These are phyloP conservation scores for Strobilomyces dryophilus DNA, from an alignment of 768 basidiomycete species.

Conservation along the genomic window DNA sequence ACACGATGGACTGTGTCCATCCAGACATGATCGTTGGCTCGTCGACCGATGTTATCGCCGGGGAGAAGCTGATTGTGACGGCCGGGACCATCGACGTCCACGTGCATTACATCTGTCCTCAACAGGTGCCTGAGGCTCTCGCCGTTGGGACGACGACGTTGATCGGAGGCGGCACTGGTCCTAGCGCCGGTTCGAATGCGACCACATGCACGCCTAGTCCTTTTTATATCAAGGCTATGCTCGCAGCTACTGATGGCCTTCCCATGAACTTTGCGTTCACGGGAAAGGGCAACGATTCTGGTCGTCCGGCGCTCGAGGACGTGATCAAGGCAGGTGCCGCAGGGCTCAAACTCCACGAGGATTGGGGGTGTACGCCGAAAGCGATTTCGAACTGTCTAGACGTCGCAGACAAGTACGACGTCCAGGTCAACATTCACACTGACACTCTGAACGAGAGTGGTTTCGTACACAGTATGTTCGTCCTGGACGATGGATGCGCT, in stretches of 20 bases:
- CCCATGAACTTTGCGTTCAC: conserved; percentile 94
- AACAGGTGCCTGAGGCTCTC: conserved; percentile 83
- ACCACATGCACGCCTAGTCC: conserved; percentile 90
- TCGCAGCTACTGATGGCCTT: conserved; percentile 84
- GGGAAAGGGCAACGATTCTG: conserved; percentile 94
- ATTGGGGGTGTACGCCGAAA: conserved; percentile 92
- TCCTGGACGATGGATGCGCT: background rate
- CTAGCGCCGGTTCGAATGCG: conserved; percentile 82
- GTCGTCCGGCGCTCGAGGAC: conserved; percentile 68
- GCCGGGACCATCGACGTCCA: conserved; percentile 93
- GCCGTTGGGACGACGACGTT: conserved; percentile 86
- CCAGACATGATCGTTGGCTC: conserved; percentile 77
- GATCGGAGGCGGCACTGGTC: conserved; percentile 96
- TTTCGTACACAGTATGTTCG: conserved; percentile 80
- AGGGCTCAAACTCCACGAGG: conserved; percentile 95
- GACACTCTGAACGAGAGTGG: conserved; percentile 98
- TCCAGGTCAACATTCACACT: conserved; percentile 94
- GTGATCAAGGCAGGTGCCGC: conserved; percentile 78
- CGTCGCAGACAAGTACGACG: conserved; percentile 87
- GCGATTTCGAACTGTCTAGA: conserved; percentile 73
- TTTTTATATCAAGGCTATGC: conserved; percentile 88
- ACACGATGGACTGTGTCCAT: conserved; percentile 80
- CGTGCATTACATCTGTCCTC: conserved; percentile 93
- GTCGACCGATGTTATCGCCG: conserved; percentile 93
- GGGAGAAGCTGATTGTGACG: conserved; percentile 91